These are phyloP conservation scores for Linnemannia schmuckeri DNA, from an alignment of 192 early-diverging fungal genomes.

Conservation along the genomic window DNA sequence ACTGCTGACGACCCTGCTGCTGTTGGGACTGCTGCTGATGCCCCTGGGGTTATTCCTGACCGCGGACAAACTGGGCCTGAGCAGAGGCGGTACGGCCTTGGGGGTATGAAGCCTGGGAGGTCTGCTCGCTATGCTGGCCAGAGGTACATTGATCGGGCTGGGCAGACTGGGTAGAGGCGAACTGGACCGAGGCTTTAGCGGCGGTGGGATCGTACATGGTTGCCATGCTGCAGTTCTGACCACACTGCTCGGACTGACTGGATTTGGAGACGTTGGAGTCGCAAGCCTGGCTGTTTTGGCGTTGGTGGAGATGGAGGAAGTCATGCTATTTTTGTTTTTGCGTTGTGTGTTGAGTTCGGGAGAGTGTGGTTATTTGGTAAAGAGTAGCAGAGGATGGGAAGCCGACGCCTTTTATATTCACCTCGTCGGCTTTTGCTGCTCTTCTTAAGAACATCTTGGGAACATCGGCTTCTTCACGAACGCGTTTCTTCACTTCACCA, in stretches of 20 bases:
- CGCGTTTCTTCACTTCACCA: not conserved
- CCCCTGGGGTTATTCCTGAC: not conserved
- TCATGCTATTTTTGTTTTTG: not conserved
- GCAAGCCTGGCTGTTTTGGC: not conserved
- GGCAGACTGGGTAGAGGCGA: not conserved
- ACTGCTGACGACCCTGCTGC: not conserved
- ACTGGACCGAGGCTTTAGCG: not conserved
- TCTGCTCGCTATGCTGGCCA: not conserved
- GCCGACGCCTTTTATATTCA: not conserved
- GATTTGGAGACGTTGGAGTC: not conserved
- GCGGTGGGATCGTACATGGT: not conserved
- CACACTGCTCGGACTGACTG: not conserved
- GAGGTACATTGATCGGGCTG: not conserved
- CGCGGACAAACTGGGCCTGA: not conserved
- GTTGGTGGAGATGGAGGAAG: not conserved
- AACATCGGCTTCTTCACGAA: not conserved
- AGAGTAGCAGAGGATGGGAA: not conserved
- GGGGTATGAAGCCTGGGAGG: not conserved
- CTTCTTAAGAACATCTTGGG: not conserved
- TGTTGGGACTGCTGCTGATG: not conserved
- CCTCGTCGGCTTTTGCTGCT: too few relatives aligned
- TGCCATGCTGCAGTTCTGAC: not conserved
- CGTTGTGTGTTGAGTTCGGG: not conserved
- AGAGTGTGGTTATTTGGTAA: not conserved
- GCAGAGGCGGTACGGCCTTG: conserved; percentile 1